Evolutionary conservation across 495 filamentous ascomycete species (phyloP).

Genomic region (Umbilicaria muhlenbergii): DNA sequence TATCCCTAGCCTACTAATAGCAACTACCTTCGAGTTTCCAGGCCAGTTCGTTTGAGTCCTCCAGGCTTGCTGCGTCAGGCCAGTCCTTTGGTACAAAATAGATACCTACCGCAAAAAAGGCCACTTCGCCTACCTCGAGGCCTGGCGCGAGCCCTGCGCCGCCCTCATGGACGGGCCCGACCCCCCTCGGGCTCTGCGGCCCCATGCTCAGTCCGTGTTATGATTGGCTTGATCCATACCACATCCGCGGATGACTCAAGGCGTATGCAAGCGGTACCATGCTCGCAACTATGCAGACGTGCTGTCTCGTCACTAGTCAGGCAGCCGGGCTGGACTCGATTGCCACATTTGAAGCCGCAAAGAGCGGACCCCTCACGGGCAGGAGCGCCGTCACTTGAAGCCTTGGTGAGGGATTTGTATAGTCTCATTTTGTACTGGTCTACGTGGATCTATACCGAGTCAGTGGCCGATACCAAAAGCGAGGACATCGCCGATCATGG

Average conservation of each 20-base stretch:
- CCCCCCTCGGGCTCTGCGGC: too few relatives aligned
- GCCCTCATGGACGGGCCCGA: too few relatives aligned
- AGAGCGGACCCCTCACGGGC: constrained; percentile 47
- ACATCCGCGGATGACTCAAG: constrained; percentile 36
- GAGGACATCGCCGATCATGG: too few relatives aligned
- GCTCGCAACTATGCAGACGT: constrained; percentile 84
- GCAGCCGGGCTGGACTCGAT: constrained; percentile 49
- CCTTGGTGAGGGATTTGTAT: constrained; percentile 46
- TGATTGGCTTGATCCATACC: constrained; percentile 66
- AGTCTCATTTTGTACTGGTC: constrained; percentile 65
- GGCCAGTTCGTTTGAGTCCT: too few relatives aligned
- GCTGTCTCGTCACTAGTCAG: constrained; percentile 46
- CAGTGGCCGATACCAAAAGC: not conserved
- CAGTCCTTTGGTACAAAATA: too few relatives aligned
- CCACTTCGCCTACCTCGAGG: too few relatives aligned
- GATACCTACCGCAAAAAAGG: too few relatives aligned
- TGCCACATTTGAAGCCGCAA: constrained; percentile 64
- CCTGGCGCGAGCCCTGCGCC: too few relatives aligned
- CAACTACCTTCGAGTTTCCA: too few relatives aligned
- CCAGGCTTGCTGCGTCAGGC: too few relatives aligned
- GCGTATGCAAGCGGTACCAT: constrained; percentile 44
- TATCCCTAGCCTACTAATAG: too few relatives aligned
- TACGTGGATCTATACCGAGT: constrained; percentile 49
- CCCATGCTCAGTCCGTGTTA: constrained; percentile 40
- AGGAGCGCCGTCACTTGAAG: constrained; percentile 15